phyloP scores from a whole-genome alignment of 331 rosid species.

The Rhamnella rubrinervis region DNA sequence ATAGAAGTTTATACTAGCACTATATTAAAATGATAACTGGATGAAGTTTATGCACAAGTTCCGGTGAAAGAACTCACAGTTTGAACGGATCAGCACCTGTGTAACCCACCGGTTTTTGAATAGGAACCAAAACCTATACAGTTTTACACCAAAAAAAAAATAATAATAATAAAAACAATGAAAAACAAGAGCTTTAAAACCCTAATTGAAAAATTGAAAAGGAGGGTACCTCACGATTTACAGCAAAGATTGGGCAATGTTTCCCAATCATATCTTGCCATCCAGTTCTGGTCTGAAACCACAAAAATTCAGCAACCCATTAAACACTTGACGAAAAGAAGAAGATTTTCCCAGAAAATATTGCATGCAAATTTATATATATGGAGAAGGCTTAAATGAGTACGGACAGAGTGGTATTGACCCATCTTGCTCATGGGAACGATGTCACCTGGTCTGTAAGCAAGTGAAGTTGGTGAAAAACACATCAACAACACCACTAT shows the following conservation, averaged over 20 bases:
- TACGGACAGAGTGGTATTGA: slow-evolving; percentile 87
- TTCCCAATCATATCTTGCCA: slow-evolving; percentile 94
- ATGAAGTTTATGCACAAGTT: background rate
- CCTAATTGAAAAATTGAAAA: slow-evolving; percentile 19
- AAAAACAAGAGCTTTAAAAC: background rate
- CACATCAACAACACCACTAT: slow-evolving; percentile 28
- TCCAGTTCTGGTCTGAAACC: slow-evolving; percentile 72
- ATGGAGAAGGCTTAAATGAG: background rate
- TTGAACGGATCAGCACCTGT: slow-evolving; percentile 95
- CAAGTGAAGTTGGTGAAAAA: slow-evolving; percentile 30
- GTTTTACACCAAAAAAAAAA: background rate
- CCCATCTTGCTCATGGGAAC: slow-evolving; percentile 98
- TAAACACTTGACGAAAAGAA: background rate
- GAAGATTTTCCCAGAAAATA: background rate
- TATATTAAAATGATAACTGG: background rate
- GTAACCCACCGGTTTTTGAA: slow-evolving; percentile 77
- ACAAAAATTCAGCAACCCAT: background rate
- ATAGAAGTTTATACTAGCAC: background rate
- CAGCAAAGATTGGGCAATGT: slow-evolving; percentile 85
- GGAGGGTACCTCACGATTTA: slow-evolving; percentile 82
- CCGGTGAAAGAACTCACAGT: slow-evolving; percentile 47
- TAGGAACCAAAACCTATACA: slow-evolving; percentile 72
- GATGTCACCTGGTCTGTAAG: slow-evolving; percentile 84
- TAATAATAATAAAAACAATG: background rate
- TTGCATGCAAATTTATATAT: background rate